Evolutionary conservation across 352 stramenopile species (phyloP), one percentile per base, ranked within the genome.

Genomic region (Pythium monospermum): DNA sequence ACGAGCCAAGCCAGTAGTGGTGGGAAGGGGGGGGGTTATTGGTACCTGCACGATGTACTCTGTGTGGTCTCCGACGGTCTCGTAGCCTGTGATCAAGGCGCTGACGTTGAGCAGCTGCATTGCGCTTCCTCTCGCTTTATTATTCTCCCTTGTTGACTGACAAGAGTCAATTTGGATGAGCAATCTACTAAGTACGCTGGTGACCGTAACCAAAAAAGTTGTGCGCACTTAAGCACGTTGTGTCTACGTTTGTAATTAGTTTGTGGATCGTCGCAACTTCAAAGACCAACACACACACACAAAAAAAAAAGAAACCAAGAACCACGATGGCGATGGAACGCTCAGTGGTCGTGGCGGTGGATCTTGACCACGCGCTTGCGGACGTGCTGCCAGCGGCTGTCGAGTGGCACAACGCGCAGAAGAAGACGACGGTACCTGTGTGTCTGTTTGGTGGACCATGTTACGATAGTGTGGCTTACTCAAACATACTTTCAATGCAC

Each of bases 41-140:
- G 32, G 18, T 32, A 71, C 81, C 78, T 92, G 76, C 25, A 86
- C 70, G 50, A 89, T 69, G 63, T 88, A 92, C 71, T 92, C 81
- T 36, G 81, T 92, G 75, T 92, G 81, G 67, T 92, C 81, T 41
- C 76, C 81, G 28, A 92, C 78, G 22, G 76, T 87, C 58, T 92
- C 77, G 64, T 87, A 83, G 65, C 77, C 71, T 57, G 81, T 89
- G 59, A 92, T 82, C 27, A 90, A 64, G 64, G 81, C 78, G 58
- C 73, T 87, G 44, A 90, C 73, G 61, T 88, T 88, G 43, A 90
- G 68, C 61, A 83, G 72, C 61, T 67, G 68, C 66, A 78, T 76
- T n/a, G n/a, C n/a, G n/a, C n/a, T n/a, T n/a, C n/a, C 47, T 63
- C 5, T 35, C 32, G 13, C 22, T 23, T 19, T 35, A 26, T 58